phyloP scores from a whole-genome alignment of 441 rosid genomes.

The Pelargonium myrrhifolium region DNA sequence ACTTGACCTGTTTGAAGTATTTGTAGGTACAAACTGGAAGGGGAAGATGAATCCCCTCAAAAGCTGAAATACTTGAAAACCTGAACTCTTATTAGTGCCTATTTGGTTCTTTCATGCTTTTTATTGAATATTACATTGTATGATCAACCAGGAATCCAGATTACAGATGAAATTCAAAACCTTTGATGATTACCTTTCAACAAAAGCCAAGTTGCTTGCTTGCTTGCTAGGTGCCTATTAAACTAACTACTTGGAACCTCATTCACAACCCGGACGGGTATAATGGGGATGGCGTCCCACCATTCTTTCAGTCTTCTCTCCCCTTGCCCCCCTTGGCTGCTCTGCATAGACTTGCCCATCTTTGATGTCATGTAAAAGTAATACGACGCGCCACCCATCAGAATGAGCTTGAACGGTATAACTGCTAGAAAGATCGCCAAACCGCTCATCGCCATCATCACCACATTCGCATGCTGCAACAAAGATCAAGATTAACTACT shows the following conservation, averaged over 20 bases:
- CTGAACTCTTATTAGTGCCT: neutral
- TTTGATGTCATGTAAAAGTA: slow-evolving; percentile 41
- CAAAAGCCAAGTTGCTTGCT: neutral
- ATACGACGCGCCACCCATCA: slow-evolving; percentile 30
- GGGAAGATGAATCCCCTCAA: no score
- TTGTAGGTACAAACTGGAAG: no score
- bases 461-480: slow-evolving; percentile 59
- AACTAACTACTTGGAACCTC: slow-evolving; percentile 18
- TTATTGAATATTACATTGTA: neutral
- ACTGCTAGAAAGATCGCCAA: slow-evolving; percentile 46
- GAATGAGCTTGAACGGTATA: slow-evolving; percentile 48
- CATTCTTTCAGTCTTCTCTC: slow-evolving; percentile 66
- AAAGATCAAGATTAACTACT: neutral
- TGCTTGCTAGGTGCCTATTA: no score
- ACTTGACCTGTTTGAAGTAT: no score
- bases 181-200: neutral
- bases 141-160: neutral
- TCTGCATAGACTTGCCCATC: slow-evolving; percentile 36
- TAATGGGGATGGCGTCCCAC: slow-evolving; percentile 90
- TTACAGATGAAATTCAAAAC: neutral
- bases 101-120: no score
- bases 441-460: slow-evolving; percentile 36
- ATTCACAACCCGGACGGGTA: slow-evolving; percentile 47
- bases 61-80: neutral
- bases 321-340: slow-evolving; percentile 32